These are phyloP conservation scores for Fomitopsis serialis DNA, from an alignment of 768 basidiomycete species.

Conservation along the genomic window DNA sequence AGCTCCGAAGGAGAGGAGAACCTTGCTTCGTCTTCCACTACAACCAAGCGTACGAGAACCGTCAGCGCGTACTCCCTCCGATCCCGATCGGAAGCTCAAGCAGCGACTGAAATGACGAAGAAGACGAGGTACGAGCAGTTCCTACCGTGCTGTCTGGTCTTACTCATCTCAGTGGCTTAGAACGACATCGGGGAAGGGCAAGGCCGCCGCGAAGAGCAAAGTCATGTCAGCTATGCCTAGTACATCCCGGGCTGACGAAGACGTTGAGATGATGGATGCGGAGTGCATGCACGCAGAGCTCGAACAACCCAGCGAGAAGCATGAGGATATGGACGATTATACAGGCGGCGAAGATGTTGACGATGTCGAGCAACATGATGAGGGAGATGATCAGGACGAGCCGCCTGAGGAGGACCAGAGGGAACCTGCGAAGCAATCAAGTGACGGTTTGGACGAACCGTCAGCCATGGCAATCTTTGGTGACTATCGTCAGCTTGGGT, in stretches of 20 bases:
- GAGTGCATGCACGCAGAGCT: slow-evolving; percentile 45
- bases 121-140: slow-evolving; percentile 52
- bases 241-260: slow-evolving; percentile 61
- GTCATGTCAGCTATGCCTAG: slow-evolving; percentile 43
- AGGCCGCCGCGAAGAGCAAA: slow-evolving; percentile 34
- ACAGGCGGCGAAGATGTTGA: slow-evolving; percentile 40
- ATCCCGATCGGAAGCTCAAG: slow-evolving; percentile 43
- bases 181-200: slow-evolving; percentile 50
- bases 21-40: slow-evolving; percentile 37
- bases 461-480: slow-evolving; percentile 79
- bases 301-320: slow-evolving; percentile 43
- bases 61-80: slow-evolving; percentile 57
- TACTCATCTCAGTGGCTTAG: slow-evolving; percentile 24
- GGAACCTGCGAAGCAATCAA: slow-evolving; percentile 30
- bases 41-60: slow-evolving; percentile 60
- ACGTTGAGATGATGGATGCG: slow-evolving; percentile 72
- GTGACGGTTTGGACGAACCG: slow-evolving; percentile 51
- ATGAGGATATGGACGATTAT: slow-evolving; percentile 38
- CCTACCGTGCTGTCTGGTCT: not conserved
- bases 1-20: slow-evolving; percentile 61
- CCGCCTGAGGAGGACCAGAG: slow-evolving; percentile 35
- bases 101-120: slow-evolving; percentile 61
- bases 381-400: slow-evolving; percentile 42
- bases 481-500: slow-evolving; percentile 83
- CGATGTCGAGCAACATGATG: slow-evolving; percentile 39